Evolutionary conservation across 176 grass and related monocot genomes (phyloP).

Genomic region (Hordeum marinum): DNA sequence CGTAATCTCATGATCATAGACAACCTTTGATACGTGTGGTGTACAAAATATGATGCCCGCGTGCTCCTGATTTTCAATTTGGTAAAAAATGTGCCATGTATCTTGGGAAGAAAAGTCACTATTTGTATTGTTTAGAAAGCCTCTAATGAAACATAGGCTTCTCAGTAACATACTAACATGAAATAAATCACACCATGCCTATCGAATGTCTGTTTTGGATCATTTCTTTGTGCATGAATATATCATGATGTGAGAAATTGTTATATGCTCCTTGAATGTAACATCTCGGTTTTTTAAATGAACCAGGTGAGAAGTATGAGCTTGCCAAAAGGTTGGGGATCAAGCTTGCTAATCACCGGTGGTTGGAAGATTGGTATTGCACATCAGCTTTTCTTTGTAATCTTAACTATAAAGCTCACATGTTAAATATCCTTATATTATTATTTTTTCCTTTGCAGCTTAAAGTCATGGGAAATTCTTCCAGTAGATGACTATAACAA

Average conservation of each 20-base stretch:
- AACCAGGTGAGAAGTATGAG: constrained; percentile 76
- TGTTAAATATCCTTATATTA: not conserved
- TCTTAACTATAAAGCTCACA: not conserved
- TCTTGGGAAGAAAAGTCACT: not conserved
- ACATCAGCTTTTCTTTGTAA: constrained; percentile 6
- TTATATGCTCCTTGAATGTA: not conserved
- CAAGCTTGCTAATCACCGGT: constrained; percentile 77
- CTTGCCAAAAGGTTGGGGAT: constrained; percentile 71
- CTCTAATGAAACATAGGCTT: not conserved
- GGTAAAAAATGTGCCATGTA: not conserved
- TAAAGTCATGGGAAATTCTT: constrained; percentile 80
- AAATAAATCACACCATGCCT: not conserved
- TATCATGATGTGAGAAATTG: not conserved
- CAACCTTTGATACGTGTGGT: not conserved
- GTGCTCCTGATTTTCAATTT: not conserved
- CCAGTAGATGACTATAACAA: constrained; percentile 65
- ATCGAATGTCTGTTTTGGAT: not conserved
- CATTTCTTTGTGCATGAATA: not conserved
- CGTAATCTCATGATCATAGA: not conserved
- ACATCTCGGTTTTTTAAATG: constrained; percentile 25
- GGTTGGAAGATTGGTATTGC: constrained; percentile 88
- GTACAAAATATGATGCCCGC: not conserved
- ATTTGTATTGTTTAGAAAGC: not conserved
- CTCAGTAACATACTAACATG: not conserved
- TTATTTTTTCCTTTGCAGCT: constrained; percentile 38